phyloP scores from a whole-genome alignment of 768 basidiomycete genomes.

The Naganishia vaughanmartiniae region DNA sequence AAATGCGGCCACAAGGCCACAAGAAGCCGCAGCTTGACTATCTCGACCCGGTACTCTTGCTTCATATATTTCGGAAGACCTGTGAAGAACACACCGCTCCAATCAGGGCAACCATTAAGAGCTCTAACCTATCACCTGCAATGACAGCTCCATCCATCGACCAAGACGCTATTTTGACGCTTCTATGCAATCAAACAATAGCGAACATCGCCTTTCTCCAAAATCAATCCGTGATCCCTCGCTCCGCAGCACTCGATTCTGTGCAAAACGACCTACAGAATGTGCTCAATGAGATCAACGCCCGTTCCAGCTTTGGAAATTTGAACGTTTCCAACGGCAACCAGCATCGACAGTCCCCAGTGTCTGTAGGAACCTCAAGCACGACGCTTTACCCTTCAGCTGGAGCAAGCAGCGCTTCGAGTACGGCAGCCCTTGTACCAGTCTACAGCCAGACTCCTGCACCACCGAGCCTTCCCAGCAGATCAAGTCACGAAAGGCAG shows the following conservation, averaged over 20 bases:
- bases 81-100: too few species aligned
- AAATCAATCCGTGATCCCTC: slow-evolving; percentile 10
- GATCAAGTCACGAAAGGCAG: background rate
- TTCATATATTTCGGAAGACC: background rate
- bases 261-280: slow-evolving; percentile 12
- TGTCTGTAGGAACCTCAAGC: background rate
- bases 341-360: background rate
- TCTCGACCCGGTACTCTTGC: background rate
- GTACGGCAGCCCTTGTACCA: background rate
- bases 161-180: slow-evolving; percentile 8
- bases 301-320: slow-evolving; percentile 3
- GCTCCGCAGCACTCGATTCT: background rate
- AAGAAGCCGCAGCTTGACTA: background rate
- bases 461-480: slow-evolving; percentile 1
- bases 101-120: too few species aligned
- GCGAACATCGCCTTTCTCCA: slow-evolving; percentile 13
- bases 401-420: background rate
- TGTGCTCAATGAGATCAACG: slow-evolving; percentile 10
- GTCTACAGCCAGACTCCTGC: background rate
- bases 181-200: slow-evolving; percentile 14
- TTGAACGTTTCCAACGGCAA: slow-evolving; percentile 1
- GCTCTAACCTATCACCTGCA: too few species aligned
- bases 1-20: background rate
- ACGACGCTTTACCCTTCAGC: slow-evolving; percentile 3
- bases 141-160: background rate